A percentile compares a stretch with the other conserved stretches of the same genome.
Evolutionary conservation across 306 rosid species (phyloP).

Genomic region (Quercus wislizeni): DNA sequence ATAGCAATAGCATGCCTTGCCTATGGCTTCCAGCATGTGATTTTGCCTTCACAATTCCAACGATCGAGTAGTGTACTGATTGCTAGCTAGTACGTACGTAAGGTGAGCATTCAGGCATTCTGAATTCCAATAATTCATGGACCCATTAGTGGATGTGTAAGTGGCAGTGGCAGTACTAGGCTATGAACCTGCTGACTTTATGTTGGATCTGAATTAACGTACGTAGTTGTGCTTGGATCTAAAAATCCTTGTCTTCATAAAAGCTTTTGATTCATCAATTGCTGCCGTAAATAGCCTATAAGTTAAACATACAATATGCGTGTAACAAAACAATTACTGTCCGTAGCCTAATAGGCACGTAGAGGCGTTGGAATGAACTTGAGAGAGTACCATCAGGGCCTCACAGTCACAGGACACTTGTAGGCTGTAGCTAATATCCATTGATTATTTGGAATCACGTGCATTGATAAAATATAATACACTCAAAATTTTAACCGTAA

Average conservation of each 20-base stretch:
- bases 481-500: no score
- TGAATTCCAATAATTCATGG: slow-evolving; percentile 39
- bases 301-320: no score
- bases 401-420: no score
- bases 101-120: slow-evolving; percentile 21
- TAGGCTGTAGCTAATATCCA: no score
- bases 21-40: no score
- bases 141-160: slow-evolving; percentile 36
- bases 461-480: no score
- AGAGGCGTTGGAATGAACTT: not conserved
- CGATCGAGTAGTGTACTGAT: not conserved
- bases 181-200: slow-evolving; percentile 42
- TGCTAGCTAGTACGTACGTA: not conserved
- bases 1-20: no score
- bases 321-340: no score
- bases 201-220: slow-evolving; percentile 34
- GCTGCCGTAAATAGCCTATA: slow-evolving; percentile 12
- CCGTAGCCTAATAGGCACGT: no score
- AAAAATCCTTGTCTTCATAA: slow-evolving; percentile 13
- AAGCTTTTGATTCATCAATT: slow-evolving; percentile 23
- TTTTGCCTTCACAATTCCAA: not conserved
- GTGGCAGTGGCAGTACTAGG: slow-evolving; percentile 27
- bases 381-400: no score
- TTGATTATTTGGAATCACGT: no score
- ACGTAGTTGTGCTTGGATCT: not conserved